Percentiles rank a stretch among this genome's conserved stretches.
Conservation (phyloP, 108 stramenopile species). For the Stephanodiscus triporus region DNA sequence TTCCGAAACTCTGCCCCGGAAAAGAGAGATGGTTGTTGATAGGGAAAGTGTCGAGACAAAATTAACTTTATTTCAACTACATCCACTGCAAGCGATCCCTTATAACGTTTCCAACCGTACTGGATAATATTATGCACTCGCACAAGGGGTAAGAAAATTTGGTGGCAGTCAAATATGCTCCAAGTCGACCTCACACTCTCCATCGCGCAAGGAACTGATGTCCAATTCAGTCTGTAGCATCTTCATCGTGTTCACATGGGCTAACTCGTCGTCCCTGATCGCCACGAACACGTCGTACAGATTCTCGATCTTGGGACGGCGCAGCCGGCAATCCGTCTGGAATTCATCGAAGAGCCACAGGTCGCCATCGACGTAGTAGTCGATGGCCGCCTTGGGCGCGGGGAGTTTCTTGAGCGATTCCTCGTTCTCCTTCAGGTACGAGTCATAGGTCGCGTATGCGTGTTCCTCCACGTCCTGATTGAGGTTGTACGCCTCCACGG, state of each 20-base stretch:
- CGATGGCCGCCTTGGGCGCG: conserved; percentile 65
- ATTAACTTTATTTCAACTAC: too few species aligned
- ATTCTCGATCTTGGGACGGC: conserved; percentile 67
- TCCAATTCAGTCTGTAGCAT: conserved; percentile 46
- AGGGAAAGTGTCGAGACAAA: too few species aligned
- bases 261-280: conserved; percentile 88
- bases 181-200: conserved; percentile 43
- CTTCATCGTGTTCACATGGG: conserved; percentile 72
- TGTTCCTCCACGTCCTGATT: conserved; percentile 85
- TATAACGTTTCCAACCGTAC: too few species aligned
- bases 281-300: conserved; percentile 85
- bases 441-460: conserved; percentile 85
- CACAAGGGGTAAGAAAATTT: too few species aligned
- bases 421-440: conserved; percentile 63
- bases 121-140: too few species aligned
- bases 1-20: too few species aligned
- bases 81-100: too few species aligned
- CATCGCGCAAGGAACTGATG: conserved; percentile 38
- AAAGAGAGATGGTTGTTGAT: too few species aligned
- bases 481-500: conserved; percentile 82
- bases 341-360: conserved; percentile 91
- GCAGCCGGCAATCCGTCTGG: conserved; percentile 60
- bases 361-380: conserved; percentile 79
- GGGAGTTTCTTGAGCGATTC: conserved; percentile 64
- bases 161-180: too few species aligned